phyloP scores from a whole-genome alignment of 2,329 filamentous ascomycete species.

The Claviceps quebecensis region DNA sequence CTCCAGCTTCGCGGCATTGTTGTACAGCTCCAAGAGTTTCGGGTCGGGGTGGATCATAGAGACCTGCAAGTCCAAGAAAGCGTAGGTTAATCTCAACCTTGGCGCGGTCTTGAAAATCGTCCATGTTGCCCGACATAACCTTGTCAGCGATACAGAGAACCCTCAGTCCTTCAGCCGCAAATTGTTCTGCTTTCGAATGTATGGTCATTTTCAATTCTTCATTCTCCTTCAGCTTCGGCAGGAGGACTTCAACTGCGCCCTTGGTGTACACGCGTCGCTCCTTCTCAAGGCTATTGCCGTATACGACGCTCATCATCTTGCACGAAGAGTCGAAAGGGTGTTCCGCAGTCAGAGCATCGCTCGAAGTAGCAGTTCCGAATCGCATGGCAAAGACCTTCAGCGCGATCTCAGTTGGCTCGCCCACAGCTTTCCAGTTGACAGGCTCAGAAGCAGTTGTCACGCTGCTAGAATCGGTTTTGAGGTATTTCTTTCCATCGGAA shows the following conservation, averaged over 20 bases:
- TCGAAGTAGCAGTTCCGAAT: conserved; percentile 38
- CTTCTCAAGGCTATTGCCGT: conserved; percentile 23
- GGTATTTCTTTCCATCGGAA: conserved; percentile 31
- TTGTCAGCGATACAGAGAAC: conserved; percentile 52
- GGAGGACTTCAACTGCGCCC: conserved; percentile 42
- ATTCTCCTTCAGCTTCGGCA: conserved; percentile 35
- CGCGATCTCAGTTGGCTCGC: conserved; percentile 60
- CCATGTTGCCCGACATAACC: conserved; percentile 21
- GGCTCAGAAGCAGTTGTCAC: conserved; percentile 30
- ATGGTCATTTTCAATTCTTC: conserved; percentile 33
- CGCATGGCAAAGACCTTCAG: conserved; percentile 60
- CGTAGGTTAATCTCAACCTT: conserved; percentile 41
- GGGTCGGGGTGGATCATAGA: conserved; percentile 57
- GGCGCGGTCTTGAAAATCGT: conserved; percentile 32
- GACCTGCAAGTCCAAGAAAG: conserved; percentile 56
- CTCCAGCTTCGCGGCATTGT: conserved; percentile 45
- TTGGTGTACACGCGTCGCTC: conserved; percentile 38
- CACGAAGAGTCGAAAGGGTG: conserved; percentile 61
- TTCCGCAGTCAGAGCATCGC: conserved; percentile 41
- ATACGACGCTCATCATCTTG: conserved; percentile 64
- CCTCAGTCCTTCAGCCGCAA: conserved; percentile 51
- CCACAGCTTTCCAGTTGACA: conserved; percentile 42
- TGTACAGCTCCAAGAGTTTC: conserved; percentile 50
- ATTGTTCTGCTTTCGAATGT: conserved; percentile 34
- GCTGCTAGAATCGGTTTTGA: conserved; percentile 32